phyloP scores from a whole-genome alignment of 1,139 yeast species.

The Yamadazyma pseudoaaseri region DNA sequence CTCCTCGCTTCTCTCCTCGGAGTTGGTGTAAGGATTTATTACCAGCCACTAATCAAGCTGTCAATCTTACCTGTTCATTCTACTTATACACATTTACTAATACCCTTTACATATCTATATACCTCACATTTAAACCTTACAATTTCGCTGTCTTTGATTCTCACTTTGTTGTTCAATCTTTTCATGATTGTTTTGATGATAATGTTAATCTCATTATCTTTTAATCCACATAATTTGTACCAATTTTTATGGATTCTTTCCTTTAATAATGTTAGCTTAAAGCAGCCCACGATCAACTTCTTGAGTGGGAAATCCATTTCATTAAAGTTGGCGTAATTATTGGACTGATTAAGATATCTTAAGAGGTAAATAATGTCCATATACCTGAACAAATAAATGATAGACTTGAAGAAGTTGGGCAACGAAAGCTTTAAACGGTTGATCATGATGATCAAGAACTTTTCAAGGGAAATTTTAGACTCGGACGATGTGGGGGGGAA shows the following conservation, averaged over 20 bases:
- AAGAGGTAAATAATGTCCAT: slow-evolving; percentile 50
- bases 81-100: background rate
- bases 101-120: slow-evolving; percentile 40
- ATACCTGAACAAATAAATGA: slow-evolving; percentile 46
- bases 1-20: no score
- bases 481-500: slow-evolving; percentile 42
- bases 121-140: slow-evolving; percentile 40
- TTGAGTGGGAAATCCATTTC: slow-evolving; percentile 48
- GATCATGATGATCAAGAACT: slow-evolving; percentile 38
- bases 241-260: slow-evolving; percentile 31
- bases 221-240: slow-evolving; percentile 39
- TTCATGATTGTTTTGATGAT: slow-evolving; percentile 39
- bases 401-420: slow-evolving; percentile 40
- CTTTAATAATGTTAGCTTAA: slow-evolving; percentile 38
- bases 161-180: slow-evolving; percentile 45
- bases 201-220: slow-evolving; percentile 34
- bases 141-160: slow-evolving; percentile 39
- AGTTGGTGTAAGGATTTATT: no score
- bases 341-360: slow-evolving; percentile 48
- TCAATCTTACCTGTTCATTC: no score
- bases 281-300: slow-evolving; percentile 46
- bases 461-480: slow-evolving; percentile 41
- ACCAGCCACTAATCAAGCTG: no score
- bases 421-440: slow-evolving; percentile 38
- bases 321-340: slow-evolving; percentile 42